phyloP scores from a whole-genome alignment of 352 stramenopile genomes.

The Saprolegnia parasitica region DNA sequence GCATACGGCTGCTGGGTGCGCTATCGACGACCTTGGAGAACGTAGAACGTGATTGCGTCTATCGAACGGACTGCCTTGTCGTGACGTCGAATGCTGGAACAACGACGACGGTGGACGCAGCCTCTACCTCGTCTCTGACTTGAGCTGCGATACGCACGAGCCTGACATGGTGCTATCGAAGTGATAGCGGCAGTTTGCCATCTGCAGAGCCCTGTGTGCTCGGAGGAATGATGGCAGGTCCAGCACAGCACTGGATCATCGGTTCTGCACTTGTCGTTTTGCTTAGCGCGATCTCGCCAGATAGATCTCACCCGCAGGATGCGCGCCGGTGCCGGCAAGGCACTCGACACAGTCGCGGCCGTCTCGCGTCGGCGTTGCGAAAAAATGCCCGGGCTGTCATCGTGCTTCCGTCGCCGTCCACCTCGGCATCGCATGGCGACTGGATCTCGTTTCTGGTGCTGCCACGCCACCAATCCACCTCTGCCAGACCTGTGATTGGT shows the following conservation, averaged over 20 bases:
- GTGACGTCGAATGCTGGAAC: too few relatives aligned
- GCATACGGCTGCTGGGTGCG: too few relatives aligned
- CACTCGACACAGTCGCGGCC: too few relatives aligned
- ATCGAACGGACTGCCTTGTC: too few relatives aligned
- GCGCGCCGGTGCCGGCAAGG: background rate
- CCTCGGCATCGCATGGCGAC: background rate
- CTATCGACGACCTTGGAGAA: too few relatives aligned
- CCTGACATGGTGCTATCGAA: background rate
- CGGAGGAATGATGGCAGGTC: background rate
- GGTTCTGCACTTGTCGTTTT: background rate
- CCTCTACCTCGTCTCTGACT: too few relatives aligned
- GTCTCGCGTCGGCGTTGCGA: too few relatives aligned
- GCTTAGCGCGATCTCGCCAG: too few relatives aligned
- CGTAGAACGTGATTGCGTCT: too few relatives aligned
- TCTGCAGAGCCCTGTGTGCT: background rate
- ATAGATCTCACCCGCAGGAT: background rate
- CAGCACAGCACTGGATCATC: background rate
- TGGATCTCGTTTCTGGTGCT: background rate
- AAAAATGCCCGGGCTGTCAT: too few relatives aligned
- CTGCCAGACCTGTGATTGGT: constrained; percentile 1
- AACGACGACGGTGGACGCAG: too few relatives aligned
- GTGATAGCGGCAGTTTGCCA: constrained; percentile 2
- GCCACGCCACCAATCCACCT: background rate
- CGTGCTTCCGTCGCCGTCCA: too few relatives aligned
- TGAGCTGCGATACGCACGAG: background rate